phyloP scores from a whole-genome alignment of 2,329 filamentous ascomycete genomes.

The Colletotrichum echinochloae region DNA sequence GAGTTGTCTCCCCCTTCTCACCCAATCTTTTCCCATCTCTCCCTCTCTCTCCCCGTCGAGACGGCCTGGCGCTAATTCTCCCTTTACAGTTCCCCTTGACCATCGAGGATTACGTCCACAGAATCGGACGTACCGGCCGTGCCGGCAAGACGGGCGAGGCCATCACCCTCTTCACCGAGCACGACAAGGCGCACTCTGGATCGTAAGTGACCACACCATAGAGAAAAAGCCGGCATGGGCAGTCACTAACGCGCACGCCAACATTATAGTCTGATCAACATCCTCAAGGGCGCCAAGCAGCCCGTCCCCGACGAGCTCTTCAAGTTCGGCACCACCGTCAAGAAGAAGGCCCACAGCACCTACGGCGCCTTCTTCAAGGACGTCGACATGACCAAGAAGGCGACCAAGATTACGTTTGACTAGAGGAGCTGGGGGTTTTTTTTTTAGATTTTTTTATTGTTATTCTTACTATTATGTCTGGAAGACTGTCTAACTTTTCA shows the following conservation, averaged over 20 bases:
- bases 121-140: slow-evolving; percentile 94
- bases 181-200: slow-evolving; percentile 92
- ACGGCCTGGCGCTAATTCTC: too few relatives aligned
- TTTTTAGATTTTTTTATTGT: background rate
- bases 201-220: slow-evolving; percentile 68
- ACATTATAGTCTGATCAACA: slow-evolving; percentile 81
- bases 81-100: slow-evolving; percentile 84
- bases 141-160: slow-evolving; percentile 90
- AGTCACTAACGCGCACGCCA: slow-evolving; percentile 42
- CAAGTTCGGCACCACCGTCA: slow-evolving; percentile 97
- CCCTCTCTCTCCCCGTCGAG: slow-evolving; percentile 22
- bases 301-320: slow-evolving; percentile 89
- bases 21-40: too few relatives aligned
- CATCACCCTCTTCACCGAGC: slow-evolving; percentile 94
- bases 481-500: background rate
- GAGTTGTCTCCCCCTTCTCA: slow-evolving; percentile 44
- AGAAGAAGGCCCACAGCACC: slow-evolving; percentile 96
- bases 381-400: slow-evolving; percentile 82
- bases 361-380: slow-evolving; percentile 98
- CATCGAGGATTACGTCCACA: slow-evolving; percentile 97
- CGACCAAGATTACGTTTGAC: slow-evolving; percentile 94
- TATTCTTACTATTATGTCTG: background rate
- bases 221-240: background rate
- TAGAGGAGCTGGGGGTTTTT: slow-evolving; percentile 46
- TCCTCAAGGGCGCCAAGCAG: slow-evolving; percentile 93